Evolutionary conservation across 306 rosid species (phyloP), one percentile per base, ranked within the genome.

Genomic region (Cajanus cajan): DNA sequence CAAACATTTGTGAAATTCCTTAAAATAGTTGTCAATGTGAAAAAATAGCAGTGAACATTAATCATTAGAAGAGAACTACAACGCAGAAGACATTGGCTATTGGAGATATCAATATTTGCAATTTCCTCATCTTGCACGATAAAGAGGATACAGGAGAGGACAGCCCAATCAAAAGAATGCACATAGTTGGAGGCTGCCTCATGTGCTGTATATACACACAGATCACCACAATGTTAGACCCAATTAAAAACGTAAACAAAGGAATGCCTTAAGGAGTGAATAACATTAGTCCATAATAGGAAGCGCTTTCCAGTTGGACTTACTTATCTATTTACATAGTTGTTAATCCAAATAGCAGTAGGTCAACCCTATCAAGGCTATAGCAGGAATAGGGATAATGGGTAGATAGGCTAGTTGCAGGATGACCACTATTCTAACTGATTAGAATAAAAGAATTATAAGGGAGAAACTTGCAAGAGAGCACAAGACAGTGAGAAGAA

Each of bases 141-240:
- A 70, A 19, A 82, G 13, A 50, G 52, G 69, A 57, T 34, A 61
- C 83, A 73, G 15, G 77, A 70, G 48, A 15, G 34, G 24, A 14
- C 25, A 25, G 16, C 61, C 61, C 73, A 47, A 55, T 47, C 18
- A 21, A 62, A 73, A 14, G 50, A 67, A 63, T 40, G 36, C 69
- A 25, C 18, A 37, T 57, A 16, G 63, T 71, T 71, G 33, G 45
- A 51, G 63, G 59, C 45, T 44, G 31, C 50, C 66, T 71, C 37
- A 12, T 44, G 31, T 66, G 50, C 21, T 73, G 68, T 40, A 74
- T n/a, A 61, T 48, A 72, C 39, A 73, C 40, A 58, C n/a, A 50
- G 10, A 83, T 28, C 43, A 6, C 18, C 11, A 55, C 39, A 71
- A 16, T 59, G 19, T 11, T 11, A 66, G 34, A 40, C 77, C 37